Base-by-base conservation (phyloP, 257 asterid genomes). In the Plantago ovata region DNA sequence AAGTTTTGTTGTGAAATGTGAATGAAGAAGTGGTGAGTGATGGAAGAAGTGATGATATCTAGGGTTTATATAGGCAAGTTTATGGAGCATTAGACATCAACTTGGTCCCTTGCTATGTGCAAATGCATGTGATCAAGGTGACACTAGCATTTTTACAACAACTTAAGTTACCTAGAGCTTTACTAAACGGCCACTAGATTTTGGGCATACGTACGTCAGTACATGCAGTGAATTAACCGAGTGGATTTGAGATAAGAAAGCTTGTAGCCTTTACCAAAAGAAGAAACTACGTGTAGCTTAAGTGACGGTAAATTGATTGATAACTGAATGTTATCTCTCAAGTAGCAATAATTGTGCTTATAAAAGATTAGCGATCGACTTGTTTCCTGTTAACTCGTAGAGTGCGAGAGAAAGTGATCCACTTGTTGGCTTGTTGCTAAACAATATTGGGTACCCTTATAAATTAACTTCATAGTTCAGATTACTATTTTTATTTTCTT, bases 71-170 rank as follows among this genome's bases (percentile, higher is more conserved):
- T 49, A 19, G 53, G 23, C 22, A 47, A 15, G 53, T 47, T 15
- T 16, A 45, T 45, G 51, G 51, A 45, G 1, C 4, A 8, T 45
- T 16, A 47, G 4, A 47, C 21, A 47, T 2, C 19, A 24, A 47
- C 13, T 20, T 22, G 33, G 3, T 49, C 55, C 55, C 36, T 49
- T 49, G 36, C 55, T 49, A 18, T 49, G 55, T 19, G 55, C 36
- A 49, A 49, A 19, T 20, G 55, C 55, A 49, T 49, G 55, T 49
- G 55, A 16, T n/a, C 19, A 20, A 49, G 55, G 0, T 19, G 55
- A 41, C 15, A 10, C 5, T 21, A n/a, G 4, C 9, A n/a, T 6
- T n/a, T 45, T 10, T 43, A 2, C 10, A 47, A 19, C 53, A 47
- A 47, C 53, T 19, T 47, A 3, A 41, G 46, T 13, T 6, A 41